Base-by-base conservation (phyloP, 148 eudicot species). In the Persicaria maculosa region DNA sequence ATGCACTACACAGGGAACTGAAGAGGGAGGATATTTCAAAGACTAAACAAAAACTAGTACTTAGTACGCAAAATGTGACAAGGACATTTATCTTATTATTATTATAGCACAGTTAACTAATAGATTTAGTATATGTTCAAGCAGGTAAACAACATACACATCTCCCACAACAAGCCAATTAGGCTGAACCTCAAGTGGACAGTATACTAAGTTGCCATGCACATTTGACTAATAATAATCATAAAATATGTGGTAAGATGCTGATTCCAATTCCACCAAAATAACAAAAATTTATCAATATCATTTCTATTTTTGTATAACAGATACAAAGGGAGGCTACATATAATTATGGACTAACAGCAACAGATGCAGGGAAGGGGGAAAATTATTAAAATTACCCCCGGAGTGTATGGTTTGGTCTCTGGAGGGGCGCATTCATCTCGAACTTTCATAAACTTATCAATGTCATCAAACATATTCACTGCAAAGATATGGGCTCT, bases 371-470 rank as follows among this genome's bases (percentile, higher is more conserved):
- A 52, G 55, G 15, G 55, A 8, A 8, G 55, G 55, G 55, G 11
- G 55, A 15, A 52, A 15, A 52, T 52, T 15, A 52, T 52, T 15
- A 15, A 52, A 52, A 15, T 74, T 88, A 93, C 98, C 80, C 88
- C 90, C 53, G 97, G 95, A 61, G 72, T 65, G 72, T 93, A 91
- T 15, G 95, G 95, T 78, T 85, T 88, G 31, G 85, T 81, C 78
- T 93, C 95, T 47, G 97, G 95, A 43, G 97, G 93, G 31, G 98
- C 97, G 97, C 98, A 93, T 75, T 93, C 91, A 77, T 91, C 88
- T 50, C 95, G 95, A 74, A 93, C 94, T 69, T 80, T 88, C 91
- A 86, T 77, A 73, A 86, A 93, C 86, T 85, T 91, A 44, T 93
- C 97, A 31, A 93, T 85, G 55, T 93, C 98, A 77, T 88, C 90